Conservation (phyloP, 2,329 filamentous ascomycete species). For the Aspergillus sp. region DNA sequence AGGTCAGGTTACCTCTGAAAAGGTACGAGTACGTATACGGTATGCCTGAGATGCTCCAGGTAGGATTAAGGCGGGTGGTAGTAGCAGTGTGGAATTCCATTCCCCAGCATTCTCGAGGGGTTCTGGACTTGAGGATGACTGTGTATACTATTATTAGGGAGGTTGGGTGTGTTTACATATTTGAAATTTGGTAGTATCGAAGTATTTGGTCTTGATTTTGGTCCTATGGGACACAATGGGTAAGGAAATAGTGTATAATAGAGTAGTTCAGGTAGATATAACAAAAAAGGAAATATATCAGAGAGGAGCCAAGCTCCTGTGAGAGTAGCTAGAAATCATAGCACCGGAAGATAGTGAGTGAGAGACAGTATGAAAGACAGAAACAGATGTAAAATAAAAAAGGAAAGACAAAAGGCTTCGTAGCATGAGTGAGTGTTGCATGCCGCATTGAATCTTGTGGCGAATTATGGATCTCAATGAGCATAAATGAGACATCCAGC, state of each 20-base stretch:
- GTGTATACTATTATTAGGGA: neutral
- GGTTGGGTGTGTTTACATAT: neutral
- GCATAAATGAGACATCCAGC: constrained; percentile 5
- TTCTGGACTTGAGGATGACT: neutral
- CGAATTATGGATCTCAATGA: constrained; percentile 8
- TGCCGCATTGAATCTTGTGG: constrained; percentile 8
- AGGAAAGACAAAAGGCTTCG: neutral
- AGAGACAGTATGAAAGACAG: neutral
- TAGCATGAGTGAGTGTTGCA: constrained; percentile 9
- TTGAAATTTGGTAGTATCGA: neutral
- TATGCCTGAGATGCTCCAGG: neutral
- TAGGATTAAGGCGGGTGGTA: neutral
- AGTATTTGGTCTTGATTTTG: neutral
- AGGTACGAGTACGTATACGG: neutral
- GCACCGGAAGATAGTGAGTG: neutral
- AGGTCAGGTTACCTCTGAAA: neutral
- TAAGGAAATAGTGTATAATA: neutral
- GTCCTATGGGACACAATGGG: neutral
- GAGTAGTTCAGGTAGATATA: neutral
- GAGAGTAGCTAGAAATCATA: neutral
- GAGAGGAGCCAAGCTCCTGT: neutral
- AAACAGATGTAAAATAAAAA: neutral
- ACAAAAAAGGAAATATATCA: neutral
- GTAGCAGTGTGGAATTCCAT: constrained; percentile 2
- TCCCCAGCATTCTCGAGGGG: neutral